These are phyloP conservation scores for Sporothrix luriei DNA, from an alignment of 2,329 filamentous ascomycete species.

Conservation along the genomic window DNA sequence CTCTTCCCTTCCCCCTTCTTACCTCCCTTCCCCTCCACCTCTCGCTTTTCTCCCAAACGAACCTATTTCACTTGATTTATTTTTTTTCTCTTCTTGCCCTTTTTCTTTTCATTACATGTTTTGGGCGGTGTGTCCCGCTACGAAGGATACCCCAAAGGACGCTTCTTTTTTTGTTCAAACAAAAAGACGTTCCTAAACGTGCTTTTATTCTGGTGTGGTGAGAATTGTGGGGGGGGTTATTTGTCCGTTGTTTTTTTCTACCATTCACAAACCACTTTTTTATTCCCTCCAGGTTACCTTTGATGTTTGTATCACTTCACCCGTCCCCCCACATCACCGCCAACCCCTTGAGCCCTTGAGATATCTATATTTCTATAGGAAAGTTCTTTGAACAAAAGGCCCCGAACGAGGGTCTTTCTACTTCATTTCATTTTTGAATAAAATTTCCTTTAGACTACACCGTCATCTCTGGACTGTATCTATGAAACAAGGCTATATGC, in stretches of 20 bases:
- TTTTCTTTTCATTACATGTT: constrained; percentile 13
- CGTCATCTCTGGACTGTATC: not conserved
- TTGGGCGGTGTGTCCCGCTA: constrained; percentile 33
- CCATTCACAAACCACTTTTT: not conserved
- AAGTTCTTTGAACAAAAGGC: not conserved
- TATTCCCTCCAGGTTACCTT: not conserved
- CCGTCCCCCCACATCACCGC: not conserved
- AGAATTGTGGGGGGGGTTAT: not conserved
- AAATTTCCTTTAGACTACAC: not conserved
- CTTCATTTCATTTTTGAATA: not conserved
- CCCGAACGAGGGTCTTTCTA: not conserved
- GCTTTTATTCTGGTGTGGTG: constrained; percentile 22
- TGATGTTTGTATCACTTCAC: not conserved
- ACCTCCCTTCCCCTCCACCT: not conserved
- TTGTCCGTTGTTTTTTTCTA: not conserved
- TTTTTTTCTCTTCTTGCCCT: not conserved
- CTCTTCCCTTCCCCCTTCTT: too few relatives aligned
- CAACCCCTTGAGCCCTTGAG: not conserved
- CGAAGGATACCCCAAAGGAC: constrained; percentile 34
- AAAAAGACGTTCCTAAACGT: constrained; percentile 7
- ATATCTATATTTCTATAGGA: not conserved
- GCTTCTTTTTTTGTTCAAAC: not conserved
- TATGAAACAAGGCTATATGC: not conserved
- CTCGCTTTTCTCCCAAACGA: not conserved
- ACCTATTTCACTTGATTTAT: constrained; percentile 2